phyloP scores from a whole-genome alignment of 345 rosid genomes.

The Eucalyptus dawsonii region DNA sequence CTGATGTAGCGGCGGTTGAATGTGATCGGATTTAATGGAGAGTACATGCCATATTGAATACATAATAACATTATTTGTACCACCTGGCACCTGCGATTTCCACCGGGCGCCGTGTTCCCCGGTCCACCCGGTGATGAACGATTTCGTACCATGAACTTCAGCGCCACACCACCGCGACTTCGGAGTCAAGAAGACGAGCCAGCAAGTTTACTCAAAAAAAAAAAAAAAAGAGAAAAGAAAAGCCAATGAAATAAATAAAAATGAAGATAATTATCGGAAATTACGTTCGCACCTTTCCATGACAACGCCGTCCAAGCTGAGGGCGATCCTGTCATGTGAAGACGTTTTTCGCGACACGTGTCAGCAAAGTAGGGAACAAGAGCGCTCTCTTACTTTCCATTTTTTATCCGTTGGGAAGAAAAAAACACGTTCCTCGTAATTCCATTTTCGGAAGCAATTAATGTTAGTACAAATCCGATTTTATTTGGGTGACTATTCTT shows the following conservation, averaged over 20 bases:
- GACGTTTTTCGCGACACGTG: not conserved
- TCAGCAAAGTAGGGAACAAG: not conserved
- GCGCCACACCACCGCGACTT: not conserved
- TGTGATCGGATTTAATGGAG: not conserved
- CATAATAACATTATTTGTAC: not conserved
- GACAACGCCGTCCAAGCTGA: not conserved
- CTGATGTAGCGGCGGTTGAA: not conserved
- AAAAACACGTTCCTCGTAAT: not conserved
- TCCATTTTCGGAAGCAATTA: not conserved
- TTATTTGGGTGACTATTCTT: not conserved
- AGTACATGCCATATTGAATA: not conserved
- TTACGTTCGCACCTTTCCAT: not conserved
- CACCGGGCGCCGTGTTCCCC: not conserved
- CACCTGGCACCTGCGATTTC: not conserved
- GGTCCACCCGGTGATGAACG: not conserved
- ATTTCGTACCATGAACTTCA: not conserved
- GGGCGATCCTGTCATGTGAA: not conserved
- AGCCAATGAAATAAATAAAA: not conserved
- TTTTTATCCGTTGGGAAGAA: not conserved
- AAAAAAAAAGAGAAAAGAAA: not conserved
- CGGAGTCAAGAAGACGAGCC: not conserved
- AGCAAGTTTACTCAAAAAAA: not conserved
- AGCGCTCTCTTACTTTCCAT: not conserved
- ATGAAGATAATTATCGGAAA: not conserved
- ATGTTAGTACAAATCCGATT: not conserved